Evolutionary conservation across 2,329 filamentous ascomycete species (phyloP).

Genomic region (Lachnellula hyalina): DNA sequence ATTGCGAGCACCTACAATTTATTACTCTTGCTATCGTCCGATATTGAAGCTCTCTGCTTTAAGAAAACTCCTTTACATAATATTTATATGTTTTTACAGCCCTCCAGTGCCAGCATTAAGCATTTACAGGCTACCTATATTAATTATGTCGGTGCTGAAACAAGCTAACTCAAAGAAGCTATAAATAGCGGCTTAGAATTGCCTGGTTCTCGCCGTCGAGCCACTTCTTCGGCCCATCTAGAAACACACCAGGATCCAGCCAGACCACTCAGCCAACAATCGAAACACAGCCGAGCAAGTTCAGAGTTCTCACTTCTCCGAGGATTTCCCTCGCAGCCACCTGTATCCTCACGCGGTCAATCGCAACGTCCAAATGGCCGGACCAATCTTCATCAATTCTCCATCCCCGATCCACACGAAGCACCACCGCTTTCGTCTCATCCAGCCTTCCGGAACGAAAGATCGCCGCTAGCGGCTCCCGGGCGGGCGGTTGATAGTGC

Average conservation of each 20-base stretch:
- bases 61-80: too few species aligned
- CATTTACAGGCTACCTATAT: background rate
- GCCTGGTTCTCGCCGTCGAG: constrained; percentile 47
- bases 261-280: constrained; percentile 54
- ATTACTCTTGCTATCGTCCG: background rate
- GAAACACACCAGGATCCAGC: constrained; percentile 48
- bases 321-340: constrained; percentile 46
- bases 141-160: background rate
- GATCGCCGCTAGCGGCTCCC: constrained; percentile 17
- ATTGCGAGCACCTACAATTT: constrained; percentile 21
- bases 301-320: constrained; percentile 62
- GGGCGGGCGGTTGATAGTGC: constrained; percentile 21
- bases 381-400: constrained; percentile 29
- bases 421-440: constrained; percentile 29
- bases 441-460: constrained; percentile 28
- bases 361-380: constrained; percentile 28
- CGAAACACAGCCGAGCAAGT: constrained; percentile 64
- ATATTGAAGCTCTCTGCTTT: background rate
- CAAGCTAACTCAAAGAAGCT: constrained; percentile 11
- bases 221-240: constrained; percentile 57
- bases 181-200: constrained; percentile 11
- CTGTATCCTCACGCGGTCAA: constrained; percentile 23
- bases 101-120: background rate
- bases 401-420: constrained; percentile 25
- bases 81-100: background rate